Conservation (phyloP, 2,329 filamentous ascomycete genomes). For the Dactylellina leptospora region DNA sequence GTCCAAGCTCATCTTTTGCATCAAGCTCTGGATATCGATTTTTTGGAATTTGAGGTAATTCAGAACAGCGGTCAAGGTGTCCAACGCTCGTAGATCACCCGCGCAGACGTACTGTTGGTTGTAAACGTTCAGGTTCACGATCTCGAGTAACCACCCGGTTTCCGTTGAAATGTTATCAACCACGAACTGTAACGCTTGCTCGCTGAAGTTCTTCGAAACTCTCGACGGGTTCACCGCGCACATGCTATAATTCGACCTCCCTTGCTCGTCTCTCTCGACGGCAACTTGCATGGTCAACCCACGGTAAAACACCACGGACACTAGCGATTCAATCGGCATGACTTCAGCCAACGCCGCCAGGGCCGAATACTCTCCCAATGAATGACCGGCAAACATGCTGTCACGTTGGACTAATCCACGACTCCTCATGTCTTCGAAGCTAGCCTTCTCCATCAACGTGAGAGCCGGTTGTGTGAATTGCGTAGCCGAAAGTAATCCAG, state of each 20-base stretch:
- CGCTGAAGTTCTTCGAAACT: constrained; percentile 98
- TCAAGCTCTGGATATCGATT: constrained; percentile 93
- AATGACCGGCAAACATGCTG: constrained; percentile 97
- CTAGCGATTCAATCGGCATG: constrained; percentile 98
- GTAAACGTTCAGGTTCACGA: constrained; percentile 94
- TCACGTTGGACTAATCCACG: constrained; percentile 96
- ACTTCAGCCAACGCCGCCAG: constrained; percentile 95
- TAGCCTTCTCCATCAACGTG: constrained; percentile 99
- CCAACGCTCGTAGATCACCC: constrained; percentile 75
- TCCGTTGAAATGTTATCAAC: constrained; percentile 94
- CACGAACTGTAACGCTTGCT: constrained; percentile 94
- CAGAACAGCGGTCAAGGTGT: constrained; percentile 77
- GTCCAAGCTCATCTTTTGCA: constrained; percentile 83
- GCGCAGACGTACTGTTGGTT: constrained; percentile 80
- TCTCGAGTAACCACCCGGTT: constrained; percentile 94
- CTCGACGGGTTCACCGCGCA: constrained; percentile 98
- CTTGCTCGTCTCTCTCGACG: constrained; percentile 90
- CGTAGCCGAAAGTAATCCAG: constrained; percentile 91
- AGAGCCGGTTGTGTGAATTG: constrained; percentile 98
- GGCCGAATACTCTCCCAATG: constrained; percentile 96
- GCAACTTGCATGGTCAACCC: constrained; percentile 99
- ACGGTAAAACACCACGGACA: constrained; percentile 98
- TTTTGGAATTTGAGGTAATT: constrained; percentile 98
- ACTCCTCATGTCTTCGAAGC: constrained; percentile 97
- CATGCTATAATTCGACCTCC: constrained; percentile 98